phyloP scores from a whole-genome alignment of 108 stramenopile genomes.

The Pseudonitzschia pungens region DNA sequence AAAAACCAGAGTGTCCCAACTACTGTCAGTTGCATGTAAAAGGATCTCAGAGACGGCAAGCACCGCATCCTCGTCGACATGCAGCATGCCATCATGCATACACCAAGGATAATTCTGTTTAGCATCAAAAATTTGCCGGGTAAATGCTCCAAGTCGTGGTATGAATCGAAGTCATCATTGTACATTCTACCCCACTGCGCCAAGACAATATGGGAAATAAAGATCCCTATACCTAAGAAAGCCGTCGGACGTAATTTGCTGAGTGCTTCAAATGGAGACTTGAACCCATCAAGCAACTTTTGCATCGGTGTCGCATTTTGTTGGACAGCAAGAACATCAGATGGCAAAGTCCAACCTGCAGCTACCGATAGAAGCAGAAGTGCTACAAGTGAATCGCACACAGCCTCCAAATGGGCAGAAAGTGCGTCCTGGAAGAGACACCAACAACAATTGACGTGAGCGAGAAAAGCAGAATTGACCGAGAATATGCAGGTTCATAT shows the following conservation, averaged over 20 bases:
- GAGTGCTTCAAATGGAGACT: conserved; percentile 63
- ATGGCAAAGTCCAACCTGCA: conserved; percentile 84
- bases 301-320: conserved; percentile 38
- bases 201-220: conserved; percentile 54
- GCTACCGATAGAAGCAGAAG: conserved; percentile 66
- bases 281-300: conserved; percentile 50
- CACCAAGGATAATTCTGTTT: conserved; percentile 61
- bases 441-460: not conserved
- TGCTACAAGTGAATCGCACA: conserved; percentile 77
- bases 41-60: conserved; percentile 54
- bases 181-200: conserved; percentile 84
- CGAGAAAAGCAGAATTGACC: not conserved
- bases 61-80: conserved; percentile 61
- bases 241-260: conserved; percentile 40
- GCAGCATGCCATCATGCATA: conserved; percentile 54
- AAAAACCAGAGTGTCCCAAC: conserved; percentile 74
- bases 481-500: no score
- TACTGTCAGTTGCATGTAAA: conserved; percentile 63
- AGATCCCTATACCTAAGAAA: conserved; percentile 50
- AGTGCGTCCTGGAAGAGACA: conserved; percentile 58
- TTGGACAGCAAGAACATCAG: conserved; percentile 55
- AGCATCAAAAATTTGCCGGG: conserved; percentile 78
- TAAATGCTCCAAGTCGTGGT: conserved; percentile 80
- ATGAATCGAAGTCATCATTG: conserved; percentile 88
- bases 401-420: conserved; percentile 75